phyloP scores from a whole-genome alignment of 1,139 yeast species.

The Yamadazyma diddensiae region DNA sequence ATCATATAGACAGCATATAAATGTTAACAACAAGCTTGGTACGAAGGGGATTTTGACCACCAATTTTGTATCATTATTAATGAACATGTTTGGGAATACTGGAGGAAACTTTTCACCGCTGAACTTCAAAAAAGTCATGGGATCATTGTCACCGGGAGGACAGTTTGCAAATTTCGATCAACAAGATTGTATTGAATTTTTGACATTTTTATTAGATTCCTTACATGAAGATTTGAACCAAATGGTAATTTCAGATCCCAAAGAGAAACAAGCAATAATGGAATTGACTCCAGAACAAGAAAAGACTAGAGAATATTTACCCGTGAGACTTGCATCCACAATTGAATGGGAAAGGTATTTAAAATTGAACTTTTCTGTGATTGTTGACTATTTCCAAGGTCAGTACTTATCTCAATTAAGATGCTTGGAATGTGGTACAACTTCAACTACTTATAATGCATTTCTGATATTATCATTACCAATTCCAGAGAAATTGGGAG shows the following conservation, averaged over 20 bases:
- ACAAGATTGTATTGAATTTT: slow-evolving; percentile 91
- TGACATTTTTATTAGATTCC: slow-evolving; percentile 79
- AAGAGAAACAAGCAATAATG: slow-evolving; percentile 38
- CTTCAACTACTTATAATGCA: slow-evolving; percentile 86
- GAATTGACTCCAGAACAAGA: slow-evolving; percentile 75
- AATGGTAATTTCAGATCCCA: slow-evolving; percentile 33
- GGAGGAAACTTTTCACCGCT: slow-evolving; percentile 52
- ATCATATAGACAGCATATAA: slow-evolving; percentile 69
- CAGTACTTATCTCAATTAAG: slow-evolving; percentile 79
- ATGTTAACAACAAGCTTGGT: slow-evolving; percentile 73
- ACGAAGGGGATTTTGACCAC: slow-evolving; percentile 80
- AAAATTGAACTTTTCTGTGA: slow-evolving; percentile 77
- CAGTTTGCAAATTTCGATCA: slow-evolving; percentile 75
- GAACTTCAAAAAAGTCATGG: slow-evolving; percentile 61
- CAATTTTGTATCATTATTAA: slow-evolving; percentile 65
- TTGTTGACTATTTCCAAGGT: slow-evolving; percentile 87
- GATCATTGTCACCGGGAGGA: slow-evolving; percentile 59
- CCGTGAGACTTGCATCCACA: slow-evolving; percentile 81
- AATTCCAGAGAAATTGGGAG: slow-evolving; percentile 45
- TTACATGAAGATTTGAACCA: slow-evolving; percentile 87
- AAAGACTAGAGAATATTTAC: slow-evolving; percentile 64
- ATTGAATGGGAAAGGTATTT: slow-evolving; percentile 94
- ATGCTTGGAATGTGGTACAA: slow-evolving; percentile 71
- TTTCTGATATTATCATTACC: slow-evolving; percentile 77
- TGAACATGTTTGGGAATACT: slow-evolving; percentile 52